phyloP scores from a whole-genome alignment of 352 stramenopile species.

The Globisporangium parvum region DNA sequence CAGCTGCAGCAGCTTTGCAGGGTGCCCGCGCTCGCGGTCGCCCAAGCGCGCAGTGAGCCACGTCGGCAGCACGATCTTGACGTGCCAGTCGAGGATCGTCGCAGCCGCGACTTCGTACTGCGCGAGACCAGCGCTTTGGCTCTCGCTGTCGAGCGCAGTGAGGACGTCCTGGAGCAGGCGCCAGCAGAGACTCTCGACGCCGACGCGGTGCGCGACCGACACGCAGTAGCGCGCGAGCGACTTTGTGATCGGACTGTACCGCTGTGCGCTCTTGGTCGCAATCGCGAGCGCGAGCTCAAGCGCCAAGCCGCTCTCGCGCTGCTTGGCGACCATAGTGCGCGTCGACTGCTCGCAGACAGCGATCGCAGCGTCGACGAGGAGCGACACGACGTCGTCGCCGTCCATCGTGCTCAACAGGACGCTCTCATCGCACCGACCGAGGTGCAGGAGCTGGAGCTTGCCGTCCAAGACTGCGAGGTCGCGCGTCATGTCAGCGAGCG shows the following conservation, averaged over 20 bases:
- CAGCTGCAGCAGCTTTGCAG: conserved; percentile 45
- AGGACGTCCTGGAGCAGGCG: conserved; percentile 50
- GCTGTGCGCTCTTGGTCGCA: conserved; percentile 17
- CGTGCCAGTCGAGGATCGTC: conserved; percentile 54
- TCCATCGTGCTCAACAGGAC: conserved; percentile 54
- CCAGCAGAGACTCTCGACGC: conserved; percentile 41
- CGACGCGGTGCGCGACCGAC: conserved; percentile 32
- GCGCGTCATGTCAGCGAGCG: conserved; percentile 47
- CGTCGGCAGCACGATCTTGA: conserved; percentile 52
- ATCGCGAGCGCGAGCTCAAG: conserved; percentile 58
- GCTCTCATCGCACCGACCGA: conserved; percentile 42
- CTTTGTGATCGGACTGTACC: conserved; percentile 42
- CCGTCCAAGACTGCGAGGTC: conserved; percentile 57
- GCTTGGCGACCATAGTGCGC: conserved; percentile 33
- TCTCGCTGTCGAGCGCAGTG: conserved; percentile 18
- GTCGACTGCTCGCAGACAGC: conserved; percentile 11
- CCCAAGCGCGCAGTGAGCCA: conserved; percentile 50
- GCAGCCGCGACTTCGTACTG: conserved; percentile 56
- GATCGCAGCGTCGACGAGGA: conserved; percentile 39
- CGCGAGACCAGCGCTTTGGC: background rate
- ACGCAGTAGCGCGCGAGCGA: conserved; percentile 66
- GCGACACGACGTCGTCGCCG: conserved; percentile 41
- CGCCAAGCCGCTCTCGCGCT: conserved; percentile 32
- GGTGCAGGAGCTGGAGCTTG: conserved; percentile 47
- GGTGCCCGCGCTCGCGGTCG: conserved; percentile 32